phyloP scores from a whole-genome alignment of 352 stramenopile species.

The Phytopythium helicoides region DNA sequence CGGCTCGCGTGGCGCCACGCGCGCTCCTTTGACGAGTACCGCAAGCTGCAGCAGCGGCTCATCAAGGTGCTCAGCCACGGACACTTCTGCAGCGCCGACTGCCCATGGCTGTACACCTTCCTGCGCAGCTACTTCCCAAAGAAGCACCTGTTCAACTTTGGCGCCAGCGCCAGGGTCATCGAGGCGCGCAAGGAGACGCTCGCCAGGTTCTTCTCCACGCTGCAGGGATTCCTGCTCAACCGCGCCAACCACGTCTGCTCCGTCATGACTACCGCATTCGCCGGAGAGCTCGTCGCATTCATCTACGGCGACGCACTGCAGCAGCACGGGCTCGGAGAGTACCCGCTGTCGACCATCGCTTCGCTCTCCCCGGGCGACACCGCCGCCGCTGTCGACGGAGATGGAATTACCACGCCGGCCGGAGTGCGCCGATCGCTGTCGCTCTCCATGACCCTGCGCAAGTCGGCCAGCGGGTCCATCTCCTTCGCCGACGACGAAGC shows the following conservation, averaged over 20 bases:
- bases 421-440: slow-evolving; percentile 4
- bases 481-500: slow-evolving; percentile 25
- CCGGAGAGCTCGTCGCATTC: slow-evolving; percentile 58
- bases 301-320: slow-evolving; percentile 58
- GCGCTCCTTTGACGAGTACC: slow-evolving; percentile 75
- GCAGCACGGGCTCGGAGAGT: slow-evolving; percentile 37
- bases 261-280: slow-evolving; percentile 26
- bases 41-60: slow-evolving; percentile 60
- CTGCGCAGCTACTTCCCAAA: slow-evolving; percentile 80
- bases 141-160: slow-evolving; percentile 54
- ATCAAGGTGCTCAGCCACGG: slow-evolving; percentile 61
- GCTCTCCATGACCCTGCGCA: slow-evolving; percentile 1
- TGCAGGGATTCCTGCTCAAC: slow-evolving; percentile 57
- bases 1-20: slow-evolving; percentile 42
- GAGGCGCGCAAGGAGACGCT: slow-evolving; percentile 46
- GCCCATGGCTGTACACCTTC: slow-evolving; percentile 70
- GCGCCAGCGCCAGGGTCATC: slow-evolving; percentile 34
- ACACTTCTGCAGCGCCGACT: slow-evolving; percentile 72
- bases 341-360: slow-evolving; percentile 7
- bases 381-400: not conserved
- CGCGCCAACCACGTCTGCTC: slow-evolving; percentile 58
- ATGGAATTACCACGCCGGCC: not conserved
- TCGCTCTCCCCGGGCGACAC: slow-evolving; percentile 7
- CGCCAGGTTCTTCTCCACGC: slow-evolving; percentile 52
- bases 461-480: slow-evolving; percentile 16